phyloP scores from a whole-genome alignment of 148 eudicot genomes.

The Rhododendron williamsianum region DNA sequence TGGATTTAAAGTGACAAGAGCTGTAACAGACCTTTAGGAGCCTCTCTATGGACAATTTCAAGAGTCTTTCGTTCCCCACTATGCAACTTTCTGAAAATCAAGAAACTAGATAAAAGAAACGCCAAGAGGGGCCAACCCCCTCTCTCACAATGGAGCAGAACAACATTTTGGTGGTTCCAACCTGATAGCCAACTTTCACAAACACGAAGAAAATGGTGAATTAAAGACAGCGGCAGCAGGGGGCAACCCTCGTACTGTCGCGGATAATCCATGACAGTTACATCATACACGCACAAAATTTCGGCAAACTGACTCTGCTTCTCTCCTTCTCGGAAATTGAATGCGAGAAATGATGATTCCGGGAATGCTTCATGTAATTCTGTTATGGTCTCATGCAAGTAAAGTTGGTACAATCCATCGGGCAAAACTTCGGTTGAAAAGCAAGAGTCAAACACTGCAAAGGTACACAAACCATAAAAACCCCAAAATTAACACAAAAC shows the following conservation, averaged over 20 bases:
- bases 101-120: conserved; percentile 76
- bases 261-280: conserved; percentile 91
- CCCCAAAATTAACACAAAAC: background rate
- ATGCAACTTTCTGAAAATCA: conserved; percentile 77
- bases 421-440: conserved; percentile 94
- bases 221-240: conserved; percentile 73
- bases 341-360: conserved; percentile 89
- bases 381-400: conserved; percentile 76
- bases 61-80: conserved; percentile 82
- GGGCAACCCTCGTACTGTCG: conserved; percentile 99
- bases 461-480: conserved; percentile 2
- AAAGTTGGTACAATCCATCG: conserved; percentile 82
- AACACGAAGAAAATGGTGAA: conserved; percentile 90
- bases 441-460: conserved; percentile 98
- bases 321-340: conserved; percentile 98
- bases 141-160: conserved; percentile 96
- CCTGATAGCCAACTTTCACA: conserved; percentile 88
- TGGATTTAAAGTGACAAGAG: conserved; percentile 81
- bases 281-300: conserved; percentile 83
- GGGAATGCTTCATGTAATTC: conserved; percentile 85
- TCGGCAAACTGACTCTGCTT: conserved; percentile 85
- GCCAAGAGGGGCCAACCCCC: conserved; percentile 98
- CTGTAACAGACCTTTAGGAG: conserved; percentile 85
- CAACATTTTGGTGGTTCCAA: conserved; percentile 73
- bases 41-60: conserved; percentile 91